Percentiles rank a stretch among this genome's conserved stretches.
Conservation (phyloP, 495 filamentous ascomycete genomes). For the Penicillium lagena region DNA sequence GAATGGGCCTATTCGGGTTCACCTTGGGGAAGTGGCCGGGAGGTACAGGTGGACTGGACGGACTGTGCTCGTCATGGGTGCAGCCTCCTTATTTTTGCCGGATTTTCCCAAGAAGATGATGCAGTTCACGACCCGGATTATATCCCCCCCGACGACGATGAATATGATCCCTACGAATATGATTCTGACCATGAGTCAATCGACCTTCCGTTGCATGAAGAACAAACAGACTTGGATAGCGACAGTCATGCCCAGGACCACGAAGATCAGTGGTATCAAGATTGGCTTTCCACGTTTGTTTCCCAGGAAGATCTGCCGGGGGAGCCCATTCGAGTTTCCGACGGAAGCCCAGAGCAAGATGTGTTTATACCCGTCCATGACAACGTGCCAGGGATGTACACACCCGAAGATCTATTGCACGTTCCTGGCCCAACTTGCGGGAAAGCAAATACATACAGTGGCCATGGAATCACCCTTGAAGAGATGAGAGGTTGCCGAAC, state of each 20-base stretch:
- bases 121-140: conserved; percentile 1
- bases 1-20: conserved; percentile 4
- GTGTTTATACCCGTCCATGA: too few species aligned
- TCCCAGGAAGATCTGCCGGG: not conserved
- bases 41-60: not conserved
- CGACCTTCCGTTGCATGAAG: not conserved
- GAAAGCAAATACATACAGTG: conserved; percentile 11
- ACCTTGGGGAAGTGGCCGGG: not conserved
- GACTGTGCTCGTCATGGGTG: conserved; percentile 2
- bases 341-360: too few species aligned
- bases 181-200: conserved; percentile 5
- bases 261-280: conserved; percentile 1
- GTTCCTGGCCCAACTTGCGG: conserved; percentile 11
- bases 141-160: not conserved
- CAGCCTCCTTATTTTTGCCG: too few species aligned
- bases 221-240: too few species aligned
- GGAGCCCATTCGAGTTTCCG: conserved; percentile 1
- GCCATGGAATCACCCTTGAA: conserved; percentile 11
- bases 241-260: too few species aligned
- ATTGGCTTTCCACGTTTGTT: not conserved
- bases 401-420: conserved; percentile 1
- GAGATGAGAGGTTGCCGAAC: conserved; percentile 25
- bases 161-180: conserved; percentile 5
- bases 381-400: too few species aligned
- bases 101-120: not conserved